These are phyloP conservation scores for Penicillium crustosum DNA, from an alignment of 2,329 filamentous ascomycete species.

Conservation along the genomic window DNA sequence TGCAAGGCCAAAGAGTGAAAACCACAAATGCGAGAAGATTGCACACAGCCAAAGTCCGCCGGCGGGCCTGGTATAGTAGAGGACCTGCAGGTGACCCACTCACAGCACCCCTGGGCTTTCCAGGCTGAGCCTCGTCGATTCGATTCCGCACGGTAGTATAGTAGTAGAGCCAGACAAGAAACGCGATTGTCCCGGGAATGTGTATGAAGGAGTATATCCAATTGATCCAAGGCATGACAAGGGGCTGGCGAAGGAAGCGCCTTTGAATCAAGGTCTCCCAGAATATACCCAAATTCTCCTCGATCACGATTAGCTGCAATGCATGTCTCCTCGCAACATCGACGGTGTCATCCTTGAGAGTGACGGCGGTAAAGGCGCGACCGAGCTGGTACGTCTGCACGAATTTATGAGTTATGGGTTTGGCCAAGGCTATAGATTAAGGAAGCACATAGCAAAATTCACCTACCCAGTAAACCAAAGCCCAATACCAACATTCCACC, in stretches of 20 bases:
- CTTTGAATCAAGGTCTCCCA: conserved; percentile 63
- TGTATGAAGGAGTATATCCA: conserved; percentile 75
- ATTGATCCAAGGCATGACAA: conserved; percentile 67
- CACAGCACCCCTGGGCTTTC: conserved; percentile 36
- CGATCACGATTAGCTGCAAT: conserved; percentile 65
- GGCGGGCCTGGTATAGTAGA: conserved; percentile 55
- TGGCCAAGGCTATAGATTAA: neutral
- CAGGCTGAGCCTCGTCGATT: conserved; percentile 41
- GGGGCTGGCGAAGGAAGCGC: conserved; percentile 55
- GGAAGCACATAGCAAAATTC: neutral
- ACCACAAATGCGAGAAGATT: conserved; percentile 61
- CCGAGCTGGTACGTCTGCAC: conserved; percentile 70
- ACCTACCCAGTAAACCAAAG: conserved; percentile 72
- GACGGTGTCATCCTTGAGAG: conserved; percentile 66
- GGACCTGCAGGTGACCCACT: conserved; percentile 50
- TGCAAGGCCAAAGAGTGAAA: conserved; percentile 61
- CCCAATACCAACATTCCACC: conserved; percentile 76
- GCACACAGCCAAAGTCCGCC: conserved; percentile 59
- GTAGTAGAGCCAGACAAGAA: conserved; percentile 67
- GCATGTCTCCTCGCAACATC: conserved; percentile 68
- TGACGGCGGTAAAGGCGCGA: conserved; percentile 69
- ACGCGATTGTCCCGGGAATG: conserved; percentile 73
- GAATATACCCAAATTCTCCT: conserved; percentile 65
- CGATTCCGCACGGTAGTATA: conserved; percentile 65
- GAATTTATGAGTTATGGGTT: conserved; percentile 9